Base-by-base conservation (phyloP, 768 basidiomycete genomes). In the Amanita pallidorosea region DNA sequence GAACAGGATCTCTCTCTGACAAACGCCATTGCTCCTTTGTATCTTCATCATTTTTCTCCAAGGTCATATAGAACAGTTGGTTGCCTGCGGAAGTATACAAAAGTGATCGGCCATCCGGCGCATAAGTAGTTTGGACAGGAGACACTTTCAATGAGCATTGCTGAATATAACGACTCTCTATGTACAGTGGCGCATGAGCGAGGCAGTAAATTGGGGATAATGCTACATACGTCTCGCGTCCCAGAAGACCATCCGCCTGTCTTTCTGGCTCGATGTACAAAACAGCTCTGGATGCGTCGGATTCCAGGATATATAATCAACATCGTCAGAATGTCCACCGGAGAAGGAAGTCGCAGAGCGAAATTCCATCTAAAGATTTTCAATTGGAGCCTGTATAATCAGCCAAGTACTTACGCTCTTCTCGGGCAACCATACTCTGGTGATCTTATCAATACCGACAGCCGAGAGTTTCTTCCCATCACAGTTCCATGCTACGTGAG, bases 251-350 rank as follows among this genome's bases (percentile, higher is more conserved):
- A 90, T 74, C 22, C 78, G 71, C 55, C 80, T 72, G 56, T 91
- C 88, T 58, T 77, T 83, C 60, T 82, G 79, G 57, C 87, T 82
- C 13, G 85, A 86, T 0, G 88, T 82, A 54, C 83, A 88, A 60
- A 91, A 87, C 13, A 88, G 66, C 35, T 89, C 88, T 4, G 88
- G 85, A 56, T 90, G 87, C 2, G 83, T 85, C 1, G 88, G 88
- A 61, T 88, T 88, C 87, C 88, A 91, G 7, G 85, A 79, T 37
- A 89, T 67, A 54, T 88, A 80, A 57, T 90, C 88, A n/a, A 85
- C 82, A 41, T 88, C 86, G 49, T 87, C 85, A 2, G 75, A 71
- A 55, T 89, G 88, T 6, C 79, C 86, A 18, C 86, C 85, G 1
- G 81, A 74, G 52, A 79, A 87, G 13, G 75, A 68, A 1, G 75